Evolutionary conservation across 2,329 filamentous ascomycete genomes (phyloP), one percentile per base, ranked within the genome.

Genomic region (Dothidotthia symphoricarpi): DNA sequence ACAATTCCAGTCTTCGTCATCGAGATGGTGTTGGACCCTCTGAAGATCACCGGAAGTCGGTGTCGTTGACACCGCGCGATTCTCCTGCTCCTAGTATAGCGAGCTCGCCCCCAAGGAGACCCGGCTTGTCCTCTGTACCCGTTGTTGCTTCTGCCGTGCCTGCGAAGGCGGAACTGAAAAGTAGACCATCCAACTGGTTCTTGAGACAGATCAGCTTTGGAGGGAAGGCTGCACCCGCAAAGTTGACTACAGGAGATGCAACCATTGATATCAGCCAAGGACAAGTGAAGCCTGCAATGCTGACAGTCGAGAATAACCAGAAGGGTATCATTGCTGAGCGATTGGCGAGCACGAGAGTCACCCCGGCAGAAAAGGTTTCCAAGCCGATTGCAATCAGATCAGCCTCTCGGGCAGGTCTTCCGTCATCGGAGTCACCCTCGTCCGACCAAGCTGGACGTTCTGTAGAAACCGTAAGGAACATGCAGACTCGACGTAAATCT

Each of bases 121-220:
- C 38, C 22, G 51, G 49, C 10, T 39, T 58, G 6, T 45, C 45
- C 15, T 28, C 55, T 30, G n/a, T 45, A 11, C 28, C 46, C 12
- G 28, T 42, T 13, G 28, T 34, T 13, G 25, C 28, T 13, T 28
- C 36, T 5, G 22, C 43, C 2, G 12, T 45, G 7, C 17, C 46
- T 28, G 25, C 24, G 3, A 57, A 47, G 24, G 24, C 40, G 6
- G 54, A 57, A 7, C 31, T 31, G 4, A 55, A 49, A 24, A 49
- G 34, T 24, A 43, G 57, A 17, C 59, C 62, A 14, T 52, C 53
- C 3, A 56, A 60, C 16, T 67, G 63, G 63, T 63, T 67, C 19
- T 45, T 67, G 8, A 47, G 64, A 29, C 64, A 69, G 24, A 67
- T 69, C 16, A 69, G 66, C 41, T 67, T 68, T 36, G 63, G 59